Percentiles rank a stretch among this genome's conserved stretches.
These are phyloP conservation scores for Russula dissimulans DNA, from an alignment of 768 basidiomycete species.

Conservation along the genomic window DNA sequence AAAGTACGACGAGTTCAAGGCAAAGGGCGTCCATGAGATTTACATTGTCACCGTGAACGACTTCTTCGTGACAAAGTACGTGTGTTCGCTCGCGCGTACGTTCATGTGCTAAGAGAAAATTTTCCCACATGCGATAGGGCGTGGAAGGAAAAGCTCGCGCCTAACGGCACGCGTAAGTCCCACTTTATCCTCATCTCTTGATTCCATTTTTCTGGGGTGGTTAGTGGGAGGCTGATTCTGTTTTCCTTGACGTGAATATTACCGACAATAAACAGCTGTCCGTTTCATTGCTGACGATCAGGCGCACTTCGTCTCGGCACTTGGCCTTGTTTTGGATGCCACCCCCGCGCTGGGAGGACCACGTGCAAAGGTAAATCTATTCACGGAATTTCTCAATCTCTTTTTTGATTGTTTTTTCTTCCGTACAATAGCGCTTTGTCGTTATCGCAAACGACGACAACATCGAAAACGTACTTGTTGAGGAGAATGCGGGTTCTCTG, in stretches of 20 bases:
- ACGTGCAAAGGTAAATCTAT: slow-evolving; percentile 40
- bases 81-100: neutral
- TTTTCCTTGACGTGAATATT: neutral
- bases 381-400: neutral
- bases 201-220: no score
- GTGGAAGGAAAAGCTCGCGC: slow-evolving; percentile 56
- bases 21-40: slow-evolving; percentile 63
- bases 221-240: no score
- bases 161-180: slow-evolving; percentile 40
- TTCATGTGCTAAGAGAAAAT: neutral
- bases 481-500: slow-evolving; percentile 31
- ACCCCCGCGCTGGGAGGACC: slow-evolving; percentile 53
- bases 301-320: slow-evolving; percentile 34
- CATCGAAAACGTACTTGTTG: slow-evolving; percentile 49
- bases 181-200: neutral
- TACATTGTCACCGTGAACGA: slow-evolving; percentile 76
- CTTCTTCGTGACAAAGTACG: slow-evolving; percentile 44
- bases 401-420: neutral
- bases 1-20: slow-evolving; percentile 60
- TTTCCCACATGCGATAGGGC: slow-evolving; percentile 28
- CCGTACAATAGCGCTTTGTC: slow-evolving; percentile 43
- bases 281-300: slow-evolving; percentile 48
- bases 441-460: slow-evolving; percentile 59
- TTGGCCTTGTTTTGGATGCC: slow-evolving; percentile 40
- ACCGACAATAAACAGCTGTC: slow-evolving; percentile 21